Percentiles rank a stretch among this genome's conserved stretches.
Evolutionary conservation across 2,329 filamentous ascomycete genomes (phyloP).

Genomic region (Graphiopsis chlorocephala): DNA sequence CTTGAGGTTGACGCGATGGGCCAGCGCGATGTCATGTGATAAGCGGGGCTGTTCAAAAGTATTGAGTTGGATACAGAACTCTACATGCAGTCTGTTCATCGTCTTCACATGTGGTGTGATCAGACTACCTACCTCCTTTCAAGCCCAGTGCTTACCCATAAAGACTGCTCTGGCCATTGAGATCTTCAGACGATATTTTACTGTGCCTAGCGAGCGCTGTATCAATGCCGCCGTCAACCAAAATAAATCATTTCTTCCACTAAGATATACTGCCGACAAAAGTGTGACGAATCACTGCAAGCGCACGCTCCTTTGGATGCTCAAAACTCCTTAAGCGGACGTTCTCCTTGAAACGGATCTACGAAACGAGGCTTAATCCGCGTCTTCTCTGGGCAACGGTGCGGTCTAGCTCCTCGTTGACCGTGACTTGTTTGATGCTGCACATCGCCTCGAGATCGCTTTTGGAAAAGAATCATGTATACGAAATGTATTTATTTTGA

Average conservation of each 20-base stretch:
- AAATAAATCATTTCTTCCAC: background rate
- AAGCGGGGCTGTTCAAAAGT: background rate
- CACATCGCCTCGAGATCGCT: too few relatives aligned
- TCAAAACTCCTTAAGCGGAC: background rate
- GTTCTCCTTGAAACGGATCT: conserved; percentile 1
- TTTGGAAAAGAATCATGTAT: background rate
- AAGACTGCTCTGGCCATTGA: background rate
- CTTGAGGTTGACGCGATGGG: background rate
- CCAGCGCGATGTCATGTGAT: background rate
- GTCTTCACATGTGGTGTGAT: background rate
- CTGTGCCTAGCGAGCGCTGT: background rate
- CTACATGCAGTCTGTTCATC: background rate
- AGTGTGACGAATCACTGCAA: background rate
- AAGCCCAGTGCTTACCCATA: background rate
- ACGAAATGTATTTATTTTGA: too few relatives aligned
- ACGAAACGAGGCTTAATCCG: conserved; percentile 4
- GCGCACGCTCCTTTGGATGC: background rate
- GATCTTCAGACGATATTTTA: background rate
- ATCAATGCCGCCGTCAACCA: background rate
- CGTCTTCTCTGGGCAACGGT: background rate
- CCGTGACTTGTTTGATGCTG: background rate
- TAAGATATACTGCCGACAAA: background rate
- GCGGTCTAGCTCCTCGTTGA: background rate
- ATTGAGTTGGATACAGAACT: background rate
- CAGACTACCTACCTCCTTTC: background rate